phyloP scores from a whole-genome alignment of 768 basidiomycete genomes.

The Rubroboletus pulcherrimus region DNA sequence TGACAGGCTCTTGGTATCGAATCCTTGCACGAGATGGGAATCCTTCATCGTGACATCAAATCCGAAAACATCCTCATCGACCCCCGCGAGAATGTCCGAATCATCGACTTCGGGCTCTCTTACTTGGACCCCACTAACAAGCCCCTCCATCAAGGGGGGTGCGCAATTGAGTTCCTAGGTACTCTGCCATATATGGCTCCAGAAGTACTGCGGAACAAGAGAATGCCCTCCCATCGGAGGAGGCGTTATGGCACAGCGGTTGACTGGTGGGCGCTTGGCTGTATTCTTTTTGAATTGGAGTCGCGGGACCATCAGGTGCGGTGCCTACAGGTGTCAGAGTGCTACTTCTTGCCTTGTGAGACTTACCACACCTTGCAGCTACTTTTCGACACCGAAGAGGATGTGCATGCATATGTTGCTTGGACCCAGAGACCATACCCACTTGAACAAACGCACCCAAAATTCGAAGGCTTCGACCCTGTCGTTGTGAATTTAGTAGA shows the following conservation, averaged over 20 bases:
- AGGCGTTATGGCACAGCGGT: conserved; percentile 31
- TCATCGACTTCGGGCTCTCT: conserved; percentile 41
- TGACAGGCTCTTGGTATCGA: conserved; percentile 39
- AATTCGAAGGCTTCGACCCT: conserved; percentile 20
- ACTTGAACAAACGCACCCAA: conserved; percentile 21
- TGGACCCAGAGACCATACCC: conserved; percentile 9
- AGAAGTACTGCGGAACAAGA: conserved; percentile 34
- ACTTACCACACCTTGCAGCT: conserved; percentile 17
- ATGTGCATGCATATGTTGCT: conserved; percentile 20
- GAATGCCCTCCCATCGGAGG: background rate
- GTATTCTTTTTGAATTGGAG: conserved; percentile 38
- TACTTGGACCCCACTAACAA: conserved; percentile 13
- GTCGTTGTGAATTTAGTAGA: conserved; percentile 27
- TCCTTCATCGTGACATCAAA: conserved; percentile 69
- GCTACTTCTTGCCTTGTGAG: background rate
- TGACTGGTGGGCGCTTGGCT: conserved; percentile 44
- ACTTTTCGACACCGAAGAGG: conserved; percentile 29
- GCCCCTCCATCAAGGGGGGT: conserved; percentile 15
- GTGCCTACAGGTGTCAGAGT: background rate
- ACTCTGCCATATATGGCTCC: conserved; percentile 40
- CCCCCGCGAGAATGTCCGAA: conserved; percentile 35
- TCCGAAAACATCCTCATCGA: conserved; percentile 67
- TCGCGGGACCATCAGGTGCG: conserved; percentile 25
- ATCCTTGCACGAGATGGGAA: conserved; percentile 53
- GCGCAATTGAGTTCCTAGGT: conserved; percentile 30